Percentiles rank a stretch among this genome's conserved stretches.
These are phyloP conservation scores for Testicularia cyperi DNA, from an alignment of 1,284 basidiomycete species.

Conservation along the genomic window DNA sequence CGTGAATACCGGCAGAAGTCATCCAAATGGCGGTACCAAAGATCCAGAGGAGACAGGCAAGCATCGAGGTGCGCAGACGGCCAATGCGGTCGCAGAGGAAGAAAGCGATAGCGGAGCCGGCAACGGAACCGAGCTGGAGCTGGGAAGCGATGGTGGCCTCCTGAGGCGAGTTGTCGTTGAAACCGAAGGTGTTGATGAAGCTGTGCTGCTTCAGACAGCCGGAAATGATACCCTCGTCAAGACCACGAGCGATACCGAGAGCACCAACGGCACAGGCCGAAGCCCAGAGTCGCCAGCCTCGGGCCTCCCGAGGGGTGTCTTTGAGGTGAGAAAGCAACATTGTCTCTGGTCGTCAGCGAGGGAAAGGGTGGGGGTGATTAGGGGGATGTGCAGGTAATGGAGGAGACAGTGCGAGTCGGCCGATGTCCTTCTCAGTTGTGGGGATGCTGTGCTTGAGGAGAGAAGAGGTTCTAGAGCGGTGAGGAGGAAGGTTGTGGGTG, in stretches of 20 bases:
- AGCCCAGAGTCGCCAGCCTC: conserved; percentile 35
- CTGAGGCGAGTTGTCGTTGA: conserved; percentile 33
- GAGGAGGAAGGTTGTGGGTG: too few relatives aligned
- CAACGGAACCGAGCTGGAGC: conserved; percentile 39
- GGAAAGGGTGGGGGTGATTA: too few relatives aligned
- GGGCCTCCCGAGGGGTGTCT: conserved; percentile 29
- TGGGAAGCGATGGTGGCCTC: conserved; percentile 39
- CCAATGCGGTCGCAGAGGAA: conserved; percentile 40
- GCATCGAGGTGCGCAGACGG: conserved; percentile 34
- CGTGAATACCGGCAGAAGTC: conserved; percentile 26
- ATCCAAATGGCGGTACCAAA: conserved; percentile 45
- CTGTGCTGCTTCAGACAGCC: conserved; percentile 28
- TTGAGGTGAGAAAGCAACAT: conserved; percentile 34
- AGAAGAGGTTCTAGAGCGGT: too few relatives aligned
- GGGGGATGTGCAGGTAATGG: too few relatives aligned
- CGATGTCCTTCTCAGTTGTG: too few relatives aligned
- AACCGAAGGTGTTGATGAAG: conserved; percentile 31
- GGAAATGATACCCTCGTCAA: conserved; percentile 45
- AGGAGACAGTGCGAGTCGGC: too few relatives aligned
- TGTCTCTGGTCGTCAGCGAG: too few relatives aligned
- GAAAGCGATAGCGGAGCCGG: conserved; percentile 44
- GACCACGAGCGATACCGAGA: conserved; percentile 38
- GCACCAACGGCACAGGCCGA: conserved; percentile 32
- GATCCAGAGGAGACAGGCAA: conserved; percentile 43
- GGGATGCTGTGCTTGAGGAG: too few relatives aligned